Evolutionary conservation across 331 rosid species (phyloP).

Genomic region (Saraca asoca): DNA sequence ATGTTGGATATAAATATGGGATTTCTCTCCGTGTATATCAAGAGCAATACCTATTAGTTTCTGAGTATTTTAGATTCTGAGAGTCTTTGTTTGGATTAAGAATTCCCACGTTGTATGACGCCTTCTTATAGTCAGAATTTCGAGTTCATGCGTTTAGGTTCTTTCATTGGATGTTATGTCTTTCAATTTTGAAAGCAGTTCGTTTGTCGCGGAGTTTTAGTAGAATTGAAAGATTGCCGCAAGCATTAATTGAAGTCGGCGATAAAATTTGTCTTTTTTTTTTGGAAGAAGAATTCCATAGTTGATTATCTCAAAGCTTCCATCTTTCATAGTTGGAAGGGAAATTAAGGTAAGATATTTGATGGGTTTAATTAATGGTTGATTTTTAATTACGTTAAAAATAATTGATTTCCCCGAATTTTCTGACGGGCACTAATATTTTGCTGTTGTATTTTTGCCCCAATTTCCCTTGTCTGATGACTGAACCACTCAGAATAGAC

Average conservation of each 20-base stretch:
- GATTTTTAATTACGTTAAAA: background rate
- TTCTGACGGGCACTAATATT: conserved; percentile 13
- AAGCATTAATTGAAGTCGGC: background rate
- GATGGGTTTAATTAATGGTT: conserved; percentile 20
- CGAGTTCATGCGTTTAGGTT: background rate
- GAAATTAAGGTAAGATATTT: conserved; percentile 33
- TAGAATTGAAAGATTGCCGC: background rate
- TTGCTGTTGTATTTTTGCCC: background rate
- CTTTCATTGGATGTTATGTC: background rate
- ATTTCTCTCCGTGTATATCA: too few species aligned
- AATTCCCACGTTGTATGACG: background rate
- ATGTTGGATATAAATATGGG: too few species aligned
- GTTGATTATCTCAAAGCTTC: conserved; percentile 29
- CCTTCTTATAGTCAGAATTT: background rate
- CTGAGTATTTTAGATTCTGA: background rate
- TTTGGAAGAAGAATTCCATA: conserved; percentile 2
- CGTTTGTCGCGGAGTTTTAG: background rate
- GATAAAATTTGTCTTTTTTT: background rate
- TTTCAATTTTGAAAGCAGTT: background rate
- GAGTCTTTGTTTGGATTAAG: background rate
- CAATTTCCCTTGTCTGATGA: conserved; percentile 7
- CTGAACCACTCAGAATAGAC: conserved; percentile 27
- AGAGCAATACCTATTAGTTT: too few species aligned
- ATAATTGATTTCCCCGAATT: background rate
- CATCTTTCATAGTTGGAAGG: conserved; percentile 2